Conservation (phyloP, 2,329 filamentous ascomycete species). For the Claviceps spartinae region DNA sequence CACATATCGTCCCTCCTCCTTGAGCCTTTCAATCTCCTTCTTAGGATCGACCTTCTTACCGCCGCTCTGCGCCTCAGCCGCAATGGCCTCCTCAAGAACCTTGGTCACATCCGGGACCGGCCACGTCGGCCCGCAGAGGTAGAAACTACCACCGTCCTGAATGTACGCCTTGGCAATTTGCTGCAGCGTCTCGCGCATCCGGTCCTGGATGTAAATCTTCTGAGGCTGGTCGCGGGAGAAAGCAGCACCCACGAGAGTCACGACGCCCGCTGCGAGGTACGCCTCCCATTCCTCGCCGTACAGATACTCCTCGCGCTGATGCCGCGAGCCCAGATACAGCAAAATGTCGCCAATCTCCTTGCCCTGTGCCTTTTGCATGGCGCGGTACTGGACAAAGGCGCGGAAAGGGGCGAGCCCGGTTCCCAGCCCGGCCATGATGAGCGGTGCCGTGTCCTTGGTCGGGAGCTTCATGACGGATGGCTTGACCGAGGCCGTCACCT, state of each 20-base stretch:
- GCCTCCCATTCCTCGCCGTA: constrained; percentile 99
- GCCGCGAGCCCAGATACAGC: constrained; percentile 90
- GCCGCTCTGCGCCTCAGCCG: constrained; percentile 51
- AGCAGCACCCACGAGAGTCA: constrained; percentile 82
- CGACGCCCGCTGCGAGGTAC: constrained; percentile 87
- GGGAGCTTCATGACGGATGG: constrained; percentile 99
- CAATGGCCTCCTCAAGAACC: constrained; percentile 86
- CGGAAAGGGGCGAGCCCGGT: constrained; percentile 98
- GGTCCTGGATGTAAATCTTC: constrained; percentile 99
- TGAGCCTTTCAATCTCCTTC: constrained; percentile 93
- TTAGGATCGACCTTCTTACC: constrained; percentile 71
- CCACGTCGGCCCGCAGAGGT: constrained; percentile 96
- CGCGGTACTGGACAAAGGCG: constrained; percentile 94
- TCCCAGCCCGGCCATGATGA: constrained; percentile 98
- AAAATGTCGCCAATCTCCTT: constrained; percentile 89
- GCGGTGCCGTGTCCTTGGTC: constrained; percentile 67
- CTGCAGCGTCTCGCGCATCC: constrained; percentile 77
- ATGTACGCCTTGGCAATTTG: constrained; percentile 82
- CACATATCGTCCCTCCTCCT: constrained; percentile 89
- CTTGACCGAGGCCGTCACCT: constrained; percentile 88
- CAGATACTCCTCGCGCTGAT: constrained; percentile 96
- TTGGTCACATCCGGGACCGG: constrained; percentile 92
- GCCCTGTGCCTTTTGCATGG: constrained; percentile 94
- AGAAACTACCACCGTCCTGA: constrained; percentile 79
- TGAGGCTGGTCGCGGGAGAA: constrained; percentile 94